phyloP scores from a whole-genome alignment of 331 rosid species.

The Acacia pycnantha region DNA sequence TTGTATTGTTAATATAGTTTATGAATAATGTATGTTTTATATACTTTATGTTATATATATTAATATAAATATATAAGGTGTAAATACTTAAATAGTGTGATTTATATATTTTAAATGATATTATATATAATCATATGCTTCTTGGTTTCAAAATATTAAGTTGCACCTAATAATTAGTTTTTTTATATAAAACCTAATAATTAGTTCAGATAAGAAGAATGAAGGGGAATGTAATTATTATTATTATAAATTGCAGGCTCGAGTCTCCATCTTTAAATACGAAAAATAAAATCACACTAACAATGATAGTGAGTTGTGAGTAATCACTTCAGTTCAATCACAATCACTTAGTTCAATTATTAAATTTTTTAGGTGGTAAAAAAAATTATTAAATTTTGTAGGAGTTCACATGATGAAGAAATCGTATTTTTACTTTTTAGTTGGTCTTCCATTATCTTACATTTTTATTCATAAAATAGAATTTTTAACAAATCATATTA shows the following conservation, averaged over 20 bases:
- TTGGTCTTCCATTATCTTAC: too few relatives aligned
- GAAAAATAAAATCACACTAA: background rate
- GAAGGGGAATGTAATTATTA: background rate
- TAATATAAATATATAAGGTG: background rate
- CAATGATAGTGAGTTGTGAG: background rate
- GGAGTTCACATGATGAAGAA: too few relatives aligned
- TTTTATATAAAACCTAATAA: too few relatives aligned
- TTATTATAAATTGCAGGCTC: background rate
- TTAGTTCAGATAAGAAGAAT: background rate
- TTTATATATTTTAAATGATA: background rate
- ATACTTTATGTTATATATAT: background rate
- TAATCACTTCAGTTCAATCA: background rate
- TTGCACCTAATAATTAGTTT: background rate
- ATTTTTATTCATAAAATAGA: too few relatives aligned
- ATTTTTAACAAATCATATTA: too few relatives aligned
- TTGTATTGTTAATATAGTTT: too few relatives aligned
- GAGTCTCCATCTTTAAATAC: background rate
- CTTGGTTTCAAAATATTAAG: background rate
- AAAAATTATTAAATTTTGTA: too few relatives aligned
- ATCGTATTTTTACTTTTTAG: too few relatives aligned
- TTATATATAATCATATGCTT: too few relatives aligned
- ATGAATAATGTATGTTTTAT: too few relatives aligned
- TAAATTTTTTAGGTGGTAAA: background rate
- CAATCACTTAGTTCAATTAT: background rate
- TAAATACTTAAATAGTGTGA: background rate